Percentiles rank a stretch among this genome's conserved stretches.
Evolutionary conservation across 2,329 filamentous ascomycete genomes (phyloP).

Genomic region (Phialophora chinensis): DNA sequence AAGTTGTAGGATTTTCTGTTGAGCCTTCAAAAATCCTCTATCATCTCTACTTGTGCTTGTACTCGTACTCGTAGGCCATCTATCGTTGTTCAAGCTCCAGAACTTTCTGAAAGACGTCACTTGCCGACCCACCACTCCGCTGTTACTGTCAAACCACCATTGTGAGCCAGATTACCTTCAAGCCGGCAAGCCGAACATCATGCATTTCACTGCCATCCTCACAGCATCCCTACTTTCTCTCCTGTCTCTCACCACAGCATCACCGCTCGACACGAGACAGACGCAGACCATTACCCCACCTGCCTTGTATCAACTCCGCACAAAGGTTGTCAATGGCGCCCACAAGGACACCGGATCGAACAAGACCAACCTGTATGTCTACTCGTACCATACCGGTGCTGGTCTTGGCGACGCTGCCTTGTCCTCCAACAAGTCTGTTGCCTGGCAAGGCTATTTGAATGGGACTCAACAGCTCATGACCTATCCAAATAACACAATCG

Average conservation of each 20-base stretch:
- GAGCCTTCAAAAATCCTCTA: neutral
- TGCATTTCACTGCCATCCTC: constrained; percentile 31
- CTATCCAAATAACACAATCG: constrained; percentile 32
- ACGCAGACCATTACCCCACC: constrained; percentile 31
- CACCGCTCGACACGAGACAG: constrained; percentile 31
- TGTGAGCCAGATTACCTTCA: constrained; percentile 1
- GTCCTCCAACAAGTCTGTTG: constrained; percentile 29
- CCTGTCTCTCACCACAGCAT: constrained; percentile 20
- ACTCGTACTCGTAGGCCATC: neutral
- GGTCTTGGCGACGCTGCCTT: constrained; percentile 37
- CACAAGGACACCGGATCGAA: constrained; percentile 36
- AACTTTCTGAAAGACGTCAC: neutral
- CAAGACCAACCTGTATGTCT: constrained; percentile 37
- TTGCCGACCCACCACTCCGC: neutral
- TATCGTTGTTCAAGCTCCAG: neutral
- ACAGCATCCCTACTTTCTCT: constrained; percentile 25
- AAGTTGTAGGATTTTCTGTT: neutral
- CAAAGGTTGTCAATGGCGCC: constrained; percentile 32
- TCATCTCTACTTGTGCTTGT: neutral
- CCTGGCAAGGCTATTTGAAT: constrained; percentile 37
- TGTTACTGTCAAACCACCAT: neutral
- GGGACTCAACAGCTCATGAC: constrained; percentile 36
- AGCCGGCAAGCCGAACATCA: constrained; percentile 21
- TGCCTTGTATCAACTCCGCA: constrained; percentile 35
- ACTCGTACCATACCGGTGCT: constrained; percentile 40